Evolutionary conservation across 148 eudicot genomes (phyloP), one percentile per base, ranked within the genome.

Genomic region (Persicaria maculosa): DNA sequence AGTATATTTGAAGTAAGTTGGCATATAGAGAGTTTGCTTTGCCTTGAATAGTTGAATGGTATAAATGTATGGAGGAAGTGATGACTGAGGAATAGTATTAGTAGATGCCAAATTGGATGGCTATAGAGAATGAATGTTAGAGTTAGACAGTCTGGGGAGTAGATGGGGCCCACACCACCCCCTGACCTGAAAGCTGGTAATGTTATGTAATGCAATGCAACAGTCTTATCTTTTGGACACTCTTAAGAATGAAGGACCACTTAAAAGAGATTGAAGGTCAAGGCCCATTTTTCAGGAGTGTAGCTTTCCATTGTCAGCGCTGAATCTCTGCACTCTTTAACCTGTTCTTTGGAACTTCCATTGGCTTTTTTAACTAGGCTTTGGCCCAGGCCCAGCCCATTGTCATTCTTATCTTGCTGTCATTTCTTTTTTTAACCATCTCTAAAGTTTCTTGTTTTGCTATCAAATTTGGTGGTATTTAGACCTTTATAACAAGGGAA

Each of bases 321-420:
- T 65, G 46, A 65, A 65, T 65, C 70, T 43, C 46, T 65, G 70
- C 47, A 36, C 47, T 65, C 19, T 16, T 31, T 65, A 65, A 65
- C 70, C 47, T 65, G 19, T 17, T 65, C 47, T 40, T 40, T 65
- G 46, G 17, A 40, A 14, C 15, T 43, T 40, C 1, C 9, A 4
- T 4, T 12, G 40, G 1, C 40, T 31, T 31, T 31, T 31, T 31
- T 31, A 31, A 31, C 40, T 31, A 31, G 40, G 2, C 40, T 40
- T 22, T 22, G 25, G 25, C 70, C 70, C 70, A 40, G 1, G 36
- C 31, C 44, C 70, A 65, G 46, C 70, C 46, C 70, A 65, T 65
- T 65, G 8, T 31, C 9, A 40, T 65, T 65, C 70, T 65, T 46
- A 43, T 65, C 46, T 11, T 7, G 31, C 9, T 31, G 40, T 12